phyloP scores from a whole-genome alignment of 1,284 basidiomycete genomes.

The Sphaerobolus stellatus region DNA sequence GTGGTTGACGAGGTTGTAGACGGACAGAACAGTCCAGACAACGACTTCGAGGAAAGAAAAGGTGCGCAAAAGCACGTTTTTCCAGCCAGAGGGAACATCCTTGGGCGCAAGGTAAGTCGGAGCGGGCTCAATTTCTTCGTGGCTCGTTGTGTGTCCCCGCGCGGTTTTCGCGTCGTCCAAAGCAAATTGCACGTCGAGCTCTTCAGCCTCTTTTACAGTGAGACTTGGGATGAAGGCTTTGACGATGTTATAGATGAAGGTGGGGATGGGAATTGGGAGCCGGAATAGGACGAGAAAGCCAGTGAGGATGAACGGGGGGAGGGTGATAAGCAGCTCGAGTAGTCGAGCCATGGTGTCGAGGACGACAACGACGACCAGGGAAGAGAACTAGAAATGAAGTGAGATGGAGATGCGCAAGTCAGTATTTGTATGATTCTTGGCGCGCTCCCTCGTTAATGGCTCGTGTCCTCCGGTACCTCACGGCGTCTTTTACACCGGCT shows the following conservation, averaged over 20 bases:
- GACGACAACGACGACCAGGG: no score
- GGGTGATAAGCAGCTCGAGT: constrained; percentile 1
- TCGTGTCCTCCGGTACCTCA: no score
- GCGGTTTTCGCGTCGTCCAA: neutral
- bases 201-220: constrained; percentile 1
- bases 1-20: neutral
- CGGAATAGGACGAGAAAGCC: neutral
- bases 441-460: no score
- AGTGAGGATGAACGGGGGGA: constrained; percentile 1
- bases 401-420: no score
- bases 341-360: no score
- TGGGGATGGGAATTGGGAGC: constrained; percentile 5
- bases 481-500: no score
- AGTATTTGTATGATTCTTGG: no score
- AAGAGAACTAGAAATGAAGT: no score
- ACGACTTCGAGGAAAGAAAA: constrained; percentile 1
- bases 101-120: no score
- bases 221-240: constrained; percentile 9
- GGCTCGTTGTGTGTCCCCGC: neutral
- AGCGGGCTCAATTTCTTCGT: neutral
- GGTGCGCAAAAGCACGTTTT: neutral
- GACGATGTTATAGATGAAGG: neutral
- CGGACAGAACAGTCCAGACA: constrained; percentile 1
- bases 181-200: constrained; percentile 9
- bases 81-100: constrained; percentile 3